Conservation (phyloP, 2,329 filamentous ascomycete species). For the Acarospora socialis region DNA sequence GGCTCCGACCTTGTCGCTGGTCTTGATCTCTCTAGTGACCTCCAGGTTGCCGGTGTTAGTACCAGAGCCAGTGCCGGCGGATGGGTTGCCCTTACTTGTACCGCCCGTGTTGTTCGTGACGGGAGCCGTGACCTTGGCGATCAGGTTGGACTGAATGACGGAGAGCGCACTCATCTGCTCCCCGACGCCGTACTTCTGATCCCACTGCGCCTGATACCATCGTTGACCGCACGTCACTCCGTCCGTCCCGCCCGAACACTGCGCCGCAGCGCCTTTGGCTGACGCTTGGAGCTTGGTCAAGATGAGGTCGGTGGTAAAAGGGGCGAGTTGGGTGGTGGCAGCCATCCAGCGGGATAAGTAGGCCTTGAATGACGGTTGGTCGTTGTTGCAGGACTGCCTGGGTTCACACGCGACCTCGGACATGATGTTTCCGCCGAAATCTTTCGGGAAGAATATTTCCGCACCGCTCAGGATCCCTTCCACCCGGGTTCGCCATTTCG, state of each 20-base stretch:
- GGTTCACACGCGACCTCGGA: conserved; percentile 55
- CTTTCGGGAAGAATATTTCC: conserved; percentile 37
- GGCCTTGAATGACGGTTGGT: conserved; percentile 64
- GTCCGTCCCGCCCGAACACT: conserved; percentile 28
- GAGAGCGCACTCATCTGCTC: too few species aligned
- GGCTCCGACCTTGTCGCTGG: conserved; percentile 54
- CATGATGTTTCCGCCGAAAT: conserved; percentile 38
- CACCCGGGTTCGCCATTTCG: conserved; percentile 42
- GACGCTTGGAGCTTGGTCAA: conserved; percentile 37
- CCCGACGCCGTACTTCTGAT: too few species aligned
- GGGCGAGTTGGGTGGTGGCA: conserved; percentile 39
- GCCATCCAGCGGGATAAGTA: conserved; percentile 57
- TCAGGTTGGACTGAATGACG: too few species aligned
- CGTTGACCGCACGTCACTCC: conserved; percentile 45
- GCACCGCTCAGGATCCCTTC: conserved; percentile 40
- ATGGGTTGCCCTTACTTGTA: conserved; percentile 36
- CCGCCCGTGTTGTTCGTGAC: conserved; percentile 40
- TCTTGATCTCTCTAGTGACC: conserved; percentile 33
- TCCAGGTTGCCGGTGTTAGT: too few species aligned
- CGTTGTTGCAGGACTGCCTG: conserved; percentile 45
- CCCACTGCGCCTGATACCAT: conserved; percentile 35
- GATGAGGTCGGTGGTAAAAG: conserved; percentile 37
- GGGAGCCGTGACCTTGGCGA: conserved; percentile 28
- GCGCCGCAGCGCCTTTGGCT: conserved; percentile 37
- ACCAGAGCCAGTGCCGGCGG: conserved; percentile 25